These are phyloP conservation scores for Penicillium capsulatum DNA, from an alignment of 2,329 filamentous ascomycete species.

Conservation along the genomic window DNA sequence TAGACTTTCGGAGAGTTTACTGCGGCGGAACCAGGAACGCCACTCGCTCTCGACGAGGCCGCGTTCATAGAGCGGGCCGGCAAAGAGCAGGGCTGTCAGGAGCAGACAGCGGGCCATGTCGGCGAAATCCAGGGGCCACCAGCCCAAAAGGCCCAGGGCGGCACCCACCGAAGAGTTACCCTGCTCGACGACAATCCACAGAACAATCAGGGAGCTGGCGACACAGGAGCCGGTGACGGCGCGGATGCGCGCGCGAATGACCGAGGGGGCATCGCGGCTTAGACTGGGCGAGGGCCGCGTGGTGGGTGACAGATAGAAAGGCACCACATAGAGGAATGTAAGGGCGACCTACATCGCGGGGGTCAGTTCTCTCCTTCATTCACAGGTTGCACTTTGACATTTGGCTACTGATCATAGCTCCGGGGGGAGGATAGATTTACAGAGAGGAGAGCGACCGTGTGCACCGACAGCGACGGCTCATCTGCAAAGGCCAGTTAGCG, in stretches of 20 bases:
- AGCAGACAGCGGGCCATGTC: slow-evolving; percentile 63
- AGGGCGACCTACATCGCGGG: slow-evolving; percentile 59
- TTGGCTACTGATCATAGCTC: neutral
- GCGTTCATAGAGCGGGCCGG: slow-evolving; percentile 76
- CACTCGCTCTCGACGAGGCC: slow-evolving; percentile 69
- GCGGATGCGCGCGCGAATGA: slow-evolving; percentile 80
- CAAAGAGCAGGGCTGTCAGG: slow-evolving; percentile 74
- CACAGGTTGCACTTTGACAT: neutral
- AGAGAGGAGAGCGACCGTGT: slow-evolving; percentile 37
- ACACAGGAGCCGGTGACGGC: slow-evolving; percentile 73
- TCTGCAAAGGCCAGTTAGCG: slow-evolving; percentile 24
- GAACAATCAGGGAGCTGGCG: slow-evolving; percentile 62
- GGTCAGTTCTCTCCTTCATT: slow-evolving; percentile 1
- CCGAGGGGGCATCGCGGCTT: slow-evolving; percentile 80
- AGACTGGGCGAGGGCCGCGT: slow-evolving; percentile 76
- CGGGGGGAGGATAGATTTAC: slow-evolving; percentile 24
- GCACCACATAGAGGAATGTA: slow-evolving; percentile 83
- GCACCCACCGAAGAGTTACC: slow-evolving; percentile 50
- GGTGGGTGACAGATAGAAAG: slow-evolving; percentile 77
- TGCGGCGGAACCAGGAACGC: slow-evolving; percentile 58
- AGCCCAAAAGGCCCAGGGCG: slow-evolving; percentile 67
- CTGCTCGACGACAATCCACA: slow-evolving; percentile 59
- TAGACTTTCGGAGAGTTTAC: slow-evolving; percentile 57
- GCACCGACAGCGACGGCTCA: slow-evolving; percentile 36
- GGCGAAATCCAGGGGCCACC: slow-evolving; percentile 67